A percentile compares a stretch with the other conserved stretches of the same genome.
Evolutionary conservation across 495 filamentous ascomycete genomes (phyloP).

Genomic region (Parachaetomium inaequale): DNA sequence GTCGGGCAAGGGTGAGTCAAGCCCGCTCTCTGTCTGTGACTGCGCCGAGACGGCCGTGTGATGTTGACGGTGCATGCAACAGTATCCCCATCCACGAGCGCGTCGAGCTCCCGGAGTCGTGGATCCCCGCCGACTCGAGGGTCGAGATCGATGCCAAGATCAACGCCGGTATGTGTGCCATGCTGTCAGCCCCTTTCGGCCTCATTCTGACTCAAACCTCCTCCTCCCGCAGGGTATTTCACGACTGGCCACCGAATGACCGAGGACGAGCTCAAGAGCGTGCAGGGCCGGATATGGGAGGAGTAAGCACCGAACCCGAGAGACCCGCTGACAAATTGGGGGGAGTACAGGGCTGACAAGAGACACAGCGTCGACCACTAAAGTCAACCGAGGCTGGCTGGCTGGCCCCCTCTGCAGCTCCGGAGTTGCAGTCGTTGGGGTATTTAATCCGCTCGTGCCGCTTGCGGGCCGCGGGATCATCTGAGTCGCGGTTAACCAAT

Average conservation of each 20-base stretch:
- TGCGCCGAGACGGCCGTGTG: slow-evolving; percentile 18
- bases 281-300: slow-evolving; percentile 91
- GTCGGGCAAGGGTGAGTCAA: slow-evolving; percentile 74
- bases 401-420: neutral
- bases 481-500: slow-evolving; percentile 16
- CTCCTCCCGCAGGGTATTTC: slow-evolving; percentile 57
- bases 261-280: slow-evolving; percentile 75
- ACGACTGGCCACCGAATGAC: slow-evolving; percentile 92
- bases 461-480: slow-evolving; percentile 1
- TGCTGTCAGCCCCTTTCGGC: neutral
- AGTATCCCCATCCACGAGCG: slow-evolving; percentile 88
- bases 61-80: slow-evolving; percentile 7
- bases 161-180: slow-evolving; percentile 76
- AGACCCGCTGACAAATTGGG: slow-evolving; percentile 13
- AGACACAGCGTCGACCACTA: slow-evolving; percentile 31
- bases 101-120: slow-evolving; percentile 86
- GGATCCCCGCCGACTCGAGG: slow-evolving; percentile 91
- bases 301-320: slow-evolving; percentile 49
- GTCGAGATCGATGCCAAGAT: slow-evolving; percentile 99
- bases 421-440: slow-evolving; percentile 3
- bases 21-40: slow-evolving; percentile 5
- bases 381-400: neutral
- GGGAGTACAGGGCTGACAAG: slow-evolving; percentile 23
- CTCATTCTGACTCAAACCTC: slow-evolving; percentile 18
- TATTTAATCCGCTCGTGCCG: neutral